Conservation (phyloP, 1,284 basidiomycete species). For the Ceratobasidium sp. region DNA sequence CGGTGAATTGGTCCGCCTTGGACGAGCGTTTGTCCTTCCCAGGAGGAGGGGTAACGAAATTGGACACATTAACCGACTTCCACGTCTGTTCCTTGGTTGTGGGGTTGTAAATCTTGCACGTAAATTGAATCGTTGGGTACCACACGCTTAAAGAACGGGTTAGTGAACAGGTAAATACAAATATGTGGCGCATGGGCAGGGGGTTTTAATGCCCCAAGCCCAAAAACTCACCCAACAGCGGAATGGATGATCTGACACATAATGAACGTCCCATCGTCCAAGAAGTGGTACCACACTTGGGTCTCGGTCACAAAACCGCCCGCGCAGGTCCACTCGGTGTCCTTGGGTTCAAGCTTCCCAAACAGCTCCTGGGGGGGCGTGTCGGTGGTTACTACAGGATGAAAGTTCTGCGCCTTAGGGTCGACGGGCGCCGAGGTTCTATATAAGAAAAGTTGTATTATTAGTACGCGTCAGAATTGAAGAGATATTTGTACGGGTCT, state of each 20-base stretch:
- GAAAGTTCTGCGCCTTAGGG: constrained; percentile 77
- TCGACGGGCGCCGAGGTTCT: constrained; percentile 46
- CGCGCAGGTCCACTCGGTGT: constrained; percentile 87
- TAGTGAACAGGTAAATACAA: constrained; percentile 23
- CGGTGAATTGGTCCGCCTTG: constrained; percentile 92
- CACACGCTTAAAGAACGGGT: constrained; percentile 72
- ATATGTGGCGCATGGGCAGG: background rate
- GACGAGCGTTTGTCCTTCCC: constrained; percentile 87
- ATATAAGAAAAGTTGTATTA: constrained; percentile 46
- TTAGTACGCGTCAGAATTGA: constrained; percentile 43
- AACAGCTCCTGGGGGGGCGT: constrained; percentile 69
- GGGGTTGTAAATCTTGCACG: constrained; percentile 91
- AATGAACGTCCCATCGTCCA: constrained; percentile 85
- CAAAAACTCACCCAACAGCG: constrained; percentile 82
- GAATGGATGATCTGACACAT: constrained; percentile 98
- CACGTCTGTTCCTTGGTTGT: constrained; percentile 82
- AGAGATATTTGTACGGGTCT: constrained; percentile 16
- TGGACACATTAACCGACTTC: constrained; percentile 91
- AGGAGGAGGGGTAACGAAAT: constrained; percentile 82
- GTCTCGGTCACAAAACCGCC: constrained; percentile 94
- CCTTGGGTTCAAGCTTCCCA: constrained; percentile 78
- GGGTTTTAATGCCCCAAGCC: constrained; percentile 38
- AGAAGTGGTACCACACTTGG: constrained; percentile 88
- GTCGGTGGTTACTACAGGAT: constrained; percentile 74
- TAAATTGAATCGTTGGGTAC: constrained; percentile 97